Evolutionary conservation across 2,329 filamentous ascomycete genomes (phyloP).

Genomic region (Phyllachora maydis): DNA sequence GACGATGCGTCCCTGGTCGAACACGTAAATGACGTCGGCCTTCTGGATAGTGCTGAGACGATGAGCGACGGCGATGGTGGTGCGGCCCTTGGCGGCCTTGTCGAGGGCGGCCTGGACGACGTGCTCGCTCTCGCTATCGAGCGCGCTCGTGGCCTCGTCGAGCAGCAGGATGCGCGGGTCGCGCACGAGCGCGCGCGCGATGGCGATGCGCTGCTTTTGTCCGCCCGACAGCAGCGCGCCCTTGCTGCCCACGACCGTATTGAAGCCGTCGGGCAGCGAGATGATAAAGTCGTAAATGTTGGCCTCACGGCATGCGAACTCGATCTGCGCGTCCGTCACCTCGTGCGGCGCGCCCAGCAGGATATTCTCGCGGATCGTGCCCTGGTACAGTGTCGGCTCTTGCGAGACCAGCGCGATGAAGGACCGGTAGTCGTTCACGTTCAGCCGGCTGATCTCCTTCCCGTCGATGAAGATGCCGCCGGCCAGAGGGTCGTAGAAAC

Average conservation of each 20-base stretch:
- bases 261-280: conserved; percentile 68
- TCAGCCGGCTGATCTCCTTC: conserved; percentile 59
- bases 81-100: conserved; percentile 62
- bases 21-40: conserved; percentile 90
- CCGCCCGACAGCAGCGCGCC: conserved; percentile 72
- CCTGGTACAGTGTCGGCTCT: conserved; percentile 87
- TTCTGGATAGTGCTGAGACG: conserved; percentile 83
- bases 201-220: conserved; percentile 88
- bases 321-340: conserved; percentile 50
- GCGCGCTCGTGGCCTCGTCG: conserved; percentile 60
- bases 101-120: conserved; percentile 68
- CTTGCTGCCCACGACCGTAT: conserved; percentile 71
- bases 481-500: conserved; percentile 77
- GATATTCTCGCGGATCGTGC: conserved; percentile 79
- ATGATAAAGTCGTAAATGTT: conserved; percentile 89
- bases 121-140: conserved; percentile 61
- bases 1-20: conserved; percentile 71
- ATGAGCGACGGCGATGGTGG: conserved; percentile 89
- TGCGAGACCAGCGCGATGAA: conserved; percentile 79
- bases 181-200: conserved; percentile 78
- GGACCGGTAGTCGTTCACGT: conserved; percentile 70
- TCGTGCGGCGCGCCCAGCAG: conserved; percentile 52
- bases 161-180: conserved; percentile 73
- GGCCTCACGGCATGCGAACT: conserved; percentile 67
- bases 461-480: conserved; percentile 71